Percentiles rank a stretch among this genome's conserved stretches.
phyloP scores from a whole-genome alignment of 2,329 filamentous ascomycete genomes.

The Cyphellophora attinorum region DNA sequence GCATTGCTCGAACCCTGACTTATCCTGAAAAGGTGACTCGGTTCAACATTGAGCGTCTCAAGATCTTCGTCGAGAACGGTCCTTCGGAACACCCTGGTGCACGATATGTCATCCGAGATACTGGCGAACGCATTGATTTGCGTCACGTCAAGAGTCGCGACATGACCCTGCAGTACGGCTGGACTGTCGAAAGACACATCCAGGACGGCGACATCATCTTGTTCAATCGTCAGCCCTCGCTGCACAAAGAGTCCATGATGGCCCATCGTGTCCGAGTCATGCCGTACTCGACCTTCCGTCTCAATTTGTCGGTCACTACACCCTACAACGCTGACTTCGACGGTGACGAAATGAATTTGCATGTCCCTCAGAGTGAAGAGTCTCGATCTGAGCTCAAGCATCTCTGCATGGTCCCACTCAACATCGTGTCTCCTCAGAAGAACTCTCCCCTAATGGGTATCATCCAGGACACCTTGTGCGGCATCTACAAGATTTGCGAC shows the following conservation, averaged over 20 bases:
- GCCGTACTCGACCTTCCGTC: constrained; percentile 96
- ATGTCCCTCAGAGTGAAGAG: constrained; percentile 96
- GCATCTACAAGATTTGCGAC: constrained; percentile 92
- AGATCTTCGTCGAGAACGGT: constrained; percentile 81
- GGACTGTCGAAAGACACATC: constrained; percentile 97
- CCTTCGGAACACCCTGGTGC: constrained; percentile 93
- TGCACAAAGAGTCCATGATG: constrained; percentile 99
- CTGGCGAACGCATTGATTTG: constrained; percentile 88
- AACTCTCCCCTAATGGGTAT: constrained; percentile 99
- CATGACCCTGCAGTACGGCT: constrained; percentile 85
- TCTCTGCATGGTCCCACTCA: constrained; percentile 93
- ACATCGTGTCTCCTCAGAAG: constrained; percentile 95
- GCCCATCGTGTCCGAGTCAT: constrained; percentile 94
- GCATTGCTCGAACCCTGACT: constrained; percentile 84
- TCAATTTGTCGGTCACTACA: constrained; percentile 94
- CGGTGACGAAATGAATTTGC: constrained; percentile 99
- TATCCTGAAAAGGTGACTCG: constrained; percentile 96
- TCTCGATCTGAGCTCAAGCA: constrained; percentile 90
- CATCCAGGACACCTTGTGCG: constrained; percentile 92
- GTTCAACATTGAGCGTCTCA: constrained; percentile 92
- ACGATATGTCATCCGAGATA: constrained; percentile 89
- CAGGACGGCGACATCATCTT: constrained; percentile 96
- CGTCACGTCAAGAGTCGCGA: constrained; percentile 84
- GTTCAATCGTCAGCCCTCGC: constrained; percentile 97
- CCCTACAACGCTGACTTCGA: constrained; percentile 99